Evolutionary conservation across 139 green algal genomes (phyloP).

Genomic region (Chlorella sp.): DNA sequence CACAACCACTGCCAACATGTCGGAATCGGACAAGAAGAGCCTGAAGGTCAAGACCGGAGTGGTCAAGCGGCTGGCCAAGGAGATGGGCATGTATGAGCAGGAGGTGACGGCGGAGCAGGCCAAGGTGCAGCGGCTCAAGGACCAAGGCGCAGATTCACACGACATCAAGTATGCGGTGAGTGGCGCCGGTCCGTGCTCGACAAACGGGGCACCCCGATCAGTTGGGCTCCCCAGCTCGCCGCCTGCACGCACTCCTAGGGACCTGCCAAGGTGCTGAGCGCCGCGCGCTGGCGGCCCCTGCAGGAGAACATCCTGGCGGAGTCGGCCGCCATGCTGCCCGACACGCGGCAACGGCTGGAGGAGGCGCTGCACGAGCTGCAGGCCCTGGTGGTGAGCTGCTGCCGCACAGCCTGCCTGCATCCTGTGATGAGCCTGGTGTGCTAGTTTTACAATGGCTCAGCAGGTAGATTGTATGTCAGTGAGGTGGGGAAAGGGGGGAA

Average conservation of each 20-base stretch:
- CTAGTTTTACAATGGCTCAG: not conserved
- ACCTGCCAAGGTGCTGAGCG: not conserved
- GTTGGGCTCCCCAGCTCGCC: not conserved
- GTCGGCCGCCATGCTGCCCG: conserved; percentile 87
- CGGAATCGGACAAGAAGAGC: conserved; percentile 7
- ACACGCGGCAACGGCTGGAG: conserved; percentile 82
- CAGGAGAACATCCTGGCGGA: conserved; percentile 92
- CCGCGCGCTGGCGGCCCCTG: not conserved
- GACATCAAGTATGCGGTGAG: conserved; percentile 90
- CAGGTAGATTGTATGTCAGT: not conserved
- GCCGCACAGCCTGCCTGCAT: not conserved
- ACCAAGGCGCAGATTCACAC: conserved; percentile 66
- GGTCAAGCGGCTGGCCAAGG: conserved; percentile 66
- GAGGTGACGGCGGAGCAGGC: conserved; percentile 76
- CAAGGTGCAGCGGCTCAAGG: conserved; percentile 78
- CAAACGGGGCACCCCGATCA: not conserved
- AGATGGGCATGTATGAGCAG: conserved; percentile 82
- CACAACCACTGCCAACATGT: conserved; percentile 4
- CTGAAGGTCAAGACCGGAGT: conserved; percentile 24
- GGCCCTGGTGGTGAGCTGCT: conserved; percentile 69
- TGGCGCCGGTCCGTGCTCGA: not conserved
- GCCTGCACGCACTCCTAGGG: not conserved
- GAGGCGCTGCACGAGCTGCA: conserved; percentile 75
- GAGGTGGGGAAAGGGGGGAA: not conserved
- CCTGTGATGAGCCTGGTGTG: too few species aligned